Evolutionary conservation across 2,329 filamentous ascomycete genomes (phyloP).

Genomic region (Pestalotiopsis sp.): DNA sequence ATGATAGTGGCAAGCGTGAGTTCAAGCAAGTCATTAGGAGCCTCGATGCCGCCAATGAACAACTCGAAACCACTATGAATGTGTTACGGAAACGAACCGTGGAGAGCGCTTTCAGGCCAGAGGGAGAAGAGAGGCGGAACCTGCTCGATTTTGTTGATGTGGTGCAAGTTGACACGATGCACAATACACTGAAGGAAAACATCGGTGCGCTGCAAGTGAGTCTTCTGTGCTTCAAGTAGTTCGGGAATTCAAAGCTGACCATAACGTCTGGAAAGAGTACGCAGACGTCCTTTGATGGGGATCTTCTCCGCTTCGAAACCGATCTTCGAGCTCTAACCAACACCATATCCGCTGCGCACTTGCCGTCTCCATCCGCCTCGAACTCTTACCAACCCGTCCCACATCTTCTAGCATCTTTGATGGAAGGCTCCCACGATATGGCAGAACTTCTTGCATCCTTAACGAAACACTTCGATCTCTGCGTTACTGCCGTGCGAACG

Average conservation of each 20-base stretch:
- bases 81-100: conserved; percentile 66
- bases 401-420: conserved; percentile 61
- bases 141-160: conserved; percentile 80
- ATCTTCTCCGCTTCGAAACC: conserved; percentile 74
- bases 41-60: conserved; percentile 67
- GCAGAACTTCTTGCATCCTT: conserved; percentile 79
- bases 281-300: conserved; percentile 74
- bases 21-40: conserved; percentile 63
- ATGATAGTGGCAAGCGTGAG: conserved; percentile 59
- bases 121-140: conserved; percentile 59
- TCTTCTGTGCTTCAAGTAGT: neutral
- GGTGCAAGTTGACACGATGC: conserved; percentile 65
- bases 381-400: conserved; percentile 46
- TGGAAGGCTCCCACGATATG: conserved; percentile 79
- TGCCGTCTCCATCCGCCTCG: conserved; percentile 35
- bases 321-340: conserved; percentile 69
- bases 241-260: neutral
- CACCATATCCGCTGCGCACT: conserved; percentile 47
- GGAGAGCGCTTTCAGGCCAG: conserved; percentile 63
- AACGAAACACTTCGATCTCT: conserved; percentile 88
- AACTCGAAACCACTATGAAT: conserved; percentile 67
- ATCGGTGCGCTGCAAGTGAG: conserved; percentile 70
- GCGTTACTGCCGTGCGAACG: conserved; percentile 86
- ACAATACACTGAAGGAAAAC: conserved; percentile 67
- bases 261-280: conserved; percentile 44